Percentiles rank a stretch among this genome's conserved stretches.
Evolutionary conservation across 2,329 filamentous ascomycete genomes (phyloP).

Genomic region (Epichloe uncinata): DNA sequence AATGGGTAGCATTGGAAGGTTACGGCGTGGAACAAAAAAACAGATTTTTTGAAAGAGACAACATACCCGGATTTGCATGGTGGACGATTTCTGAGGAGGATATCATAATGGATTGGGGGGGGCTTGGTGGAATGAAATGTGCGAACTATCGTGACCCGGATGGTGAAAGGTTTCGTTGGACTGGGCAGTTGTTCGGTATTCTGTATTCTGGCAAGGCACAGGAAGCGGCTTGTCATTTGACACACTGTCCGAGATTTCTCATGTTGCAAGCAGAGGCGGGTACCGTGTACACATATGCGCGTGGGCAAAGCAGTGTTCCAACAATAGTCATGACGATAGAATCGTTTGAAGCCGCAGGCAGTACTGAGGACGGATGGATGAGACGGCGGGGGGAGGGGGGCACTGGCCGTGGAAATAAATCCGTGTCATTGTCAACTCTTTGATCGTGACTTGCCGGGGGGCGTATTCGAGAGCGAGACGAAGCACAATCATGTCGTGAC

Average conservation of each 20-base stretch:
- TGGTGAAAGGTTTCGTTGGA: not conserved
- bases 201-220: not conserved
- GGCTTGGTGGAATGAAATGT: not conserved
- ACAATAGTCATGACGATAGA: not conserved
- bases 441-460: too few species aligned
- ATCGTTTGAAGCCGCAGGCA: not conserved
- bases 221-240: not conserved
- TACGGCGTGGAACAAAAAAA: slow-evolving; percentile 8
- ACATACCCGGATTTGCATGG: slow-evolving; percentile 17
- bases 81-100: slow-evolving; percentile 8
- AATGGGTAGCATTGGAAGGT: slow-evolving; percentile 10
- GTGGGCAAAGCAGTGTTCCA: not conserved
- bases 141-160: not conserved
- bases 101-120: slow-evolving; percentile 7
- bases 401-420: too few species aligned
- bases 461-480: too few species aligned
- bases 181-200: not conserved
- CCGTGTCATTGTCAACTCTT: too few species aligned
- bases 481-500: not conserved
- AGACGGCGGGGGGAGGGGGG: too few species aligned
- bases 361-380: too few species aligned
- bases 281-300: not conserved
- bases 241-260: not conserved
- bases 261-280: not conserved
- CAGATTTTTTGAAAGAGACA: slow-evolving; percentile 8